Evolutionary conservation across 2,329 filamentous ascomycete genomes (phyloP), one percentile per base, ranked within the genome.

Genomic region (Trichoderma cornu-damae): DNA sequence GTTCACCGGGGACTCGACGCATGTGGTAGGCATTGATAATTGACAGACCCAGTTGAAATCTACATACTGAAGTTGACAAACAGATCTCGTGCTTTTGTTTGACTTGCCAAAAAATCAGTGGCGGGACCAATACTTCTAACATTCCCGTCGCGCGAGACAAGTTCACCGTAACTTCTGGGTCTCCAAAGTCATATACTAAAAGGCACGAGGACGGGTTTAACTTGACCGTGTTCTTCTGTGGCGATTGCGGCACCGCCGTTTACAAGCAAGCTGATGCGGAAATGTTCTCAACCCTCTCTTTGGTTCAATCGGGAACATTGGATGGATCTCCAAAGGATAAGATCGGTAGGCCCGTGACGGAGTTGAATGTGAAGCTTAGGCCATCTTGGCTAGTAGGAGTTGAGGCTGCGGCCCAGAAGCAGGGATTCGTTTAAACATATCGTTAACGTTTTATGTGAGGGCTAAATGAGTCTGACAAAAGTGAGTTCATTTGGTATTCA

Each of bases 151-250:
- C 47, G 8, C 38, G 34, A 12, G 47, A 58, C 18, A 28, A 58
- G 8, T 14, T 58, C 22, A 47, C 11, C 1, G n/a, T 58, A 2
- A 52, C 48, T 20, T 24, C 54, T 12, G 55, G 55, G 8, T 16
- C 38, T n/a, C 55, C 55, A 6, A 52, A 52, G 34, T 46, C 47
- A 22, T 26, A 52, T 9, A 37, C 55, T n/a, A 30, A 58, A 46
- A 38, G 26, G 22, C 55, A 58, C 12, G 55, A 58, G 14, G 49
- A 49, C 46, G 55, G 40, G 14, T 52, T 58, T 24, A 12, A 16
- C 14, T 26, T 58, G 32, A 58, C 55, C 14, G 20, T 52, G 9
- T 52, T 46, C 22, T 58, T 58, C 40, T 58, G 55, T 32, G 40
- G 26, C 1, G 24, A 35, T 20, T 58, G 55, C 8, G 42, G 55